These are phyloP conservation scores for Phytophthora fragariae DNA, from an alignment of 352 stramenopile species.

Conservation along the genomic window DNA sequence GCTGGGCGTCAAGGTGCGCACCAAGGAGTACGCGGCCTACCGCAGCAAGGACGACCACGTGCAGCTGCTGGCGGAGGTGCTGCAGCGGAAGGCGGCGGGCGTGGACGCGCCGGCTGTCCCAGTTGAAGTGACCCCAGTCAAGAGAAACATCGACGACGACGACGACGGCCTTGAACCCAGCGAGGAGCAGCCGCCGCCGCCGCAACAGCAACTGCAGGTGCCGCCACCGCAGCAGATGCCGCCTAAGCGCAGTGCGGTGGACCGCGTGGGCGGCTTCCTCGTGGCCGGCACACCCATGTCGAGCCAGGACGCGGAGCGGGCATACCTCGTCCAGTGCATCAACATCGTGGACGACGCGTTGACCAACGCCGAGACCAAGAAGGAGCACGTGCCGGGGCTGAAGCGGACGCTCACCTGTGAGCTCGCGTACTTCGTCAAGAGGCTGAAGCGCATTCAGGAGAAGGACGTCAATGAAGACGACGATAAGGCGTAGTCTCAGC, in stretches of 20 bases:
- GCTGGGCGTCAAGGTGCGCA: constrained; percentile 22
- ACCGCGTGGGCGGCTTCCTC: not conserved
- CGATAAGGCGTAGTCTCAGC: not conserved
- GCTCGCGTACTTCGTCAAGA: constrained; percentile 20
- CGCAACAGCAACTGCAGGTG: too few relatives aligned
- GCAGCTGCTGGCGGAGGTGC: constrained; percentile 5
- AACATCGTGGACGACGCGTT: constrained; percentile 4
- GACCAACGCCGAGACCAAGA: constrained; percentile 10
- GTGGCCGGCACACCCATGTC: not conserved
- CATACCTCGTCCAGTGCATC: constrained; percentile 19
- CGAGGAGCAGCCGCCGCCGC: not conserved
- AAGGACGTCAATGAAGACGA: constrained; percentile 1
- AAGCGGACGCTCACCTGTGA: constrained; percentile 18
- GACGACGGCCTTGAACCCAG: not conserved
- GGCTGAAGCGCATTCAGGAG: constrained; percentile 21
- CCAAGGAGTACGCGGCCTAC: constrained; percentile 16
- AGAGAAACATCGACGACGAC: not conserved
- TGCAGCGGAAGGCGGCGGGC: not conserved
- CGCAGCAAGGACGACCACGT: constrained; percentile 27
- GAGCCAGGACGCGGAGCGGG: constrained; percentile 8
- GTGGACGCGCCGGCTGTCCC: not conserved
- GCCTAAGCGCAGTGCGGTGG: not conserved
- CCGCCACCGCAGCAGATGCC: not conserved
- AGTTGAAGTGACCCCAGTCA: not conserved
- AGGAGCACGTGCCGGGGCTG: constrained; percentile 9